phyloP scores from a whole-genome alignment of 2,329 filamentous ascomycete genomes.

The Fusarium sp. region DNA sequence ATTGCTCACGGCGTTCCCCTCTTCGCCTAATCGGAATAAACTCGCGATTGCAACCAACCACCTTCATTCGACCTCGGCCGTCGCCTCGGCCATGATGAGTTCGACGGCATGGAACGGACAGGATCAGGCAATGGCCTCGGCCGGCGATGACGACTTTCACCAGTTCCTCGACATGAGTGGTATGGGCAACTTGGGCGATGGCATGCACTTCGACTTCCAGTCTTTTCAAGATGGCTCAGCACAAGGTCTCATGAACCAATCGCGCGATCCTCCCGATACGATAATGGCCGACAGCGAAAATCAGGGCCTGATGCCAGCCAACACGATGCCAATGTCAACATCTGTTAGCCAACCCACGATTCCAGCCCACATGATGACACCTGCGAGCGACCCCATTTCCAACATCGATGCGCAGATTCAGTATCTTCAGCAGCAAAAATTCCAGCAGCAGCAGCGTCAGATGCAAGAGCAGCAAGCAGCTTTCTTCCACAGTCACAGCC shows the following conservation, averaged over 20 bases:
- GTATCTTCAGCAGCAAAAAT: constrained; percentile 71
- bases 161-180: constrained; percentile 71
- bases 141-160: constrained; percentile 70
- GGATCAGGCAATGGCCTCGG: constrained; percentile 63
- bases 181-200: constrained; percentile 64
- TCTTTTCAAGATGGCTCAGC: constrained; percentile 60
- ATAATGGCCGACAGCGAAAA: constrained; percentile 52
- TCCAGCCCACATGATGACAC: constrained; percentile 57
- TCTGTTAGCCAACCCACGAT: constrained; percentile 59
- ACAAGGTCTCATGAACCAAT: constrained; percentile 47
- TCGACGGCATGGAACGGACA: constrained; percentile 66
- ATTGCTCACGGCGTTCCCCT: constrained; percentile 29
- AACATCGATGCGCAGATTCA: constrained; percentile 74
- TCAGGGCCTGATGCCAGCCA: constrained; percentile 47
- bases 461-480: constrained; percentile 67
- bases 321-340: constrained; percentile 59
- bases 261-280: constrained; percentile 49
- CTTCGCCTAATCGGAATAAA: constrained; percentile 14
- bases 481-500: constrained; percentile 65
- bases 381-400: constrained; percentile 63
- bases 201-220: constrained; percentile 69
- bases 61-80: constrained; percentile 26
- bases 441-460: constrained; percentile 69
- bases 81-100: constrained; percentile 59
- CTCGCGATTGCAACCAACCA: constrained; percentile 20